Evolutionary conservation across 176 grass and related monocot genomes (phyloP), one percentile per base, ranked within the genome.

Genomic region (Oryza australiensis): DNA sequence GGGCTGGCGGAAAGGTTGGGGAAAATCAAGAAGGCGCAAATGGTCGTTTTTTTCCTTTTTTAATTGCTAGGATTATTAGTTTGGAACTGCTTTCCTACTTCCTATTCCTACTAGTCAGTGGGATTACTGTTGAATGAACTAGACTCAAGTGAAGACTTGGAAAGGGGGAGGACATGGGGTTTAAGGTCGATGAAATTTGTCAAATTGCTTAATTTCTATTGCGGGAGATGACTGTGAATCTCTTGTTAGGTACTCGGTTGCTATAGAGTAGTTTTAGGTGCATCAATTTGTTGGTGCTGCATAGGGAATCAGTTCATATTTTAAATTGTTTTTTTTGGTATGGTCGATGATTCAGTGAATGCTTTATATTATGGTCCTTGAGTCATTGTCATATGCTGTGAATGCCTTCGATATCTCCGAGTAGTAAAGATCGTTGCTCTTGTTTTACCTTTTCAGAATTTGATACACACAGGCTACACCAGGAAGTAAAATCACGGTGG

Each of bases 401-500:
- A 5, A 0, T 55, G 59, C 26, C 26, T 43, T 16, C 67, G 32
- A 60, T 79, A n/a, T 37, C 14, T 73, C 33, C 77, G 30, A 22
- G 57, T 6, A 51, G 66, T 65, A 46, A 9, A 14, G 51, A 14
- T 38, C 3, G 3, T 43, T 34, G 14, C 59, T 67, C 72, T 62
- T 77, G 41, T 23, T 70, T 48, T 72, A 70, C 27, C 14, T 8
- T 85, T 86, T 74, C 91, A 99, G 93, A 80, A 32, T 88, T 90
- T 51, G 86, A 91, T 71, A 26, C 83, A 73, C 34, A 38, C 41
- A 94, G 88, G 70, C 78, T 99, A 26, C 30, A 81, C 11, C 79
- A 83, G 46, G 93, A 87, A 77, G 88, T 92, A 74, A 81, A 85
- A 73, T 76, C 73, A 3, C 80, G 93, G 13, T 99, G 96, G 96